Conservation (phyloP, 2,329 filamentous ascomycete species). For the Pezizomycotina sp. region DNA sequence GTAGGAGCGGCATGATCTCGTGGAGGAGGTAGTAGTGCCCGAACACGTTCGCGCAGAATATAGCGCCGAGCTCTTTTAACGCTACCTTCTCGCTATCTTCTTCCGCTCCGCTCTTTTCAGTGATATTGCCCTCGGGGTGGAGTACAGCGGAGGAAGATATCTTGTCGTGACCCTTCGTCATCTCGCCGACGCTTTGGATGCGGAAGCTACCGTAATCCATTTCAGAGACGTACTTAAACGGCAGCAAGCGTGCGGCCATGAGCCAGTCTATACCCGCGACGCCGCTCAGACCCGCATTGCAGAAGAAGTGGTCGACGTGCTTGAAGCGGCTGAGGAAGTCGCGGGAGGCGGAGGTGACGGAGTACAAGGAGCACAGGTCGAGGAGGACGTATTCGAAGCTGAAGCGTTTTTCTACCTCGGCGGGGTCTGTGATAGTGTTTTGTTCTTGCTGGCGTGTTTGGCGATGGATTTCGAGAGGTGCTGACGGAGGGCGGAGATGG, state of each 20-base stretch:
- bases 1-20: conserved; percentile 58
- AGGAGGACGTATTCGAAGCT: conserved; percentile 19
- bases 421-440: background rate
- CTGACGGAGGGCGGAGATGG: conserved; percentile 15
- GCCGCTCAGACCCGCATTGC: conserved; percentile 78
- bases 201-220: conserved; percentile 70
- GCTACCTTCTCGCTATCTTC: conserved; percentile 34
- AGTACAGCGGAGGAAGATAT: conserved; percentile 2
- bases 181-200: conserved; percentile 36
- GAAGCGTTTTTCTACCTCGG: conserved; percentile 6
- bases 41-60: conserved; percentile 87
- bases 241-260: conserved; percentile 37
- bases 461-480: conserved; percentile 12
- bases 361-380: conserved; percentile 22
- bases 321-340: conserved; percentile 33
- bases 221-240: conserved; percentile 49
- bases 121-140: conserved; percentile 3
- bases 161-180: conserved; percentile 27
- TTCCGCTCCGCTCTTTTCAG: conserved; percentile 19
- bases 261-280: conserved; percentile 66
- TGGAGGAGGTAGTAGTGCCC: conserved; percentile 85
- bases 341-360: conserved; percentile 14
- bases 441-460: background rate
- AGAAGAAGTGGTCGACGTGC: conserved; percentile 60
- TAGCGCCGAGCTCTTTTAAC: conserved; percentile 43